Conservation (phyloP, 129 eudicot genomes). For the Artemisia tridentata region DNA sequence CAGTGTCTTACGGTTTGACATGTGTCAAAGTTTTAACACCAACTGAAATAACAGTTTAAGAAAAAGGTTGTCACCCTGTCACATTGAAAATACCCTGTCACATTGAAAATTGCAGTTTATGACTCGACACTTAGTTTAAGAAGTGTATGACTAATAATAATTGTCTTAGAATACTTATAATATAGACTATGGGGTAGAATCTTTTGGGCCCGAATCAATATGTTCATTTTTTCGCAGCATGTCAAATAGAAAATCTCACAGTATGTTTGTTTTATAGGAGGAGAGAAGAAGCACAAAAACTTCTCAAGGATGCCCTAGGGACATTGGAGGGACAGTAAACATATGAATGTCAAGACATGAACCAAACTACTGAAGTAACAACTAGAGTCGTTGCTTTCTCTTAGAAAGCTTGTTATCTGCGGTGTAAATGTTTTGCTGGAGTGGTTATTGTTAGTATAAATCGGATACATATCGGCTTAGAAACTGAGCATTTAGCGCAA, state of each 20-base stretch:
- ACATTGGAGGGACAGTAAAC: conserved; percentile 64
- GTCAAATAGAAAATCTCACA: background rate
- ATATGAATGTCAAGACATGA: background rate
- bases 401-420: background rate
- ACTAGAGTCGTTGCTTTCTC: background rate
- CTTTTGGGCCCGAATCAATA: background rate
- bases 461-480: no score
- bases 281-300: conserved; percentile 92
- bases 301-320: conserved; percentile 77
- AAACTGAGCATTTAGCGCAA: no score
- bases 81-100: no score
- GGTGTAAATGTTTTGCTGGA: background rate
- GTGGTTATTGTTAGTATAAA: background rate
- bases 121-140: background rate
- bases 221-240: no score
- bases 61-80: no score
- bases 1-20: background rate
- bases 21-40: background rate
- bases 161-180: background rate
- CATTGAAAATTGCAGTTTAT: no score
- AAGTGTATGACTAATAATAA: background rate
- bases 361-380: background rate
- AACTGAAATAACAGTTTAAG: background rate
- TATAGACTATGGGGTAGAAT: background rate
- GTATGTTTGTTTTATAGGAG: conserved; percentile 54